Base-by-base conservation (phyloP, 352 stramenopile species). In the Phytophthora tubulina region DNA sequence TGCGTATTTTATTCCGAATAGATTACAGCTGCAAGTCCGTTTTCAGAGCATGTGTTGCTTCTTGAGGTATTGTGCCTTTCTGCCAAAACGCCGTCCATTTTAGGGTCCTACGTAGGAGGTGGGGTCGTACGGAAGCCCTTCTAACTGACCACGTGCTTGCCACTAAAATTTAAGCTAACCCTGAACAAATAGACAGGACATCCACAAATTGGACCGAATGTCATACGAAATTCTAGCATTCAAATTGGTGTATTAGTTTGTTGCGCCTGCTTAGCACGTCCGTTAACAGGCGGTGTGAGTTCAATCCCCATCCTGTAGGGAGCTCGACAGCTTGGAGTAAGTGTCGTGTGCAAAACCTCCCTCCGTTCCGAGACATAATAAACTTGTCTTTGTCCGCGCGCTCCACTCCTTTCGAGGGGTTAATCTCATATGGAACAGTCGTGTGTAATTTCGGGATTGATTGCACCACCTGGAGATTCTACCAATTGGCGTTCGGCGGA, bases 331-430 rank as follows among this genome's bases (percentile, higher is more conserved):
- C 56, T 73, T 70, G 67, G 66, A 53, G 62, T 76, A 76, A 73
- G 63, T 76, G 67, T 75, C 66, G 61, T 72, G 71, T 75, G 72
- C 35, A 57, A 75, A 56, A 61, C 56, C 61, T 79, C 38, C 48
- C 61, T 35, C 46, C 51, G 67, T 72, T 72, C 57, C 33, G 49
- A 79, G 66, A 79, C 62, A 79, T 72, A 60, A 67, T 63, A 13
- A 74, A 68, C 60, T 49, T 27, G 38, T 63, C 54, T 67, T 55
- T 59, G 63, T 44, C 65, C 45, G 50, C 27, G 11, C 60, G 54
- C n/a, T 63, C 13, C 61, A 78, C 33, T 27, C 61, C 17, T 59
- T 15, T 42, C 17, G 7, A 14, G 38, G 64, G 64, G 38, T 72
- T 55, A 55, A 53, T 70, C 53, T 71, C 61, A 27, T 61, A n/a